These are phyloP conservation scores for Aspergillus indologenus DNA, from an alignment of 495 filamentous ascomycete species.

Conservation along the genomic window DNA sequence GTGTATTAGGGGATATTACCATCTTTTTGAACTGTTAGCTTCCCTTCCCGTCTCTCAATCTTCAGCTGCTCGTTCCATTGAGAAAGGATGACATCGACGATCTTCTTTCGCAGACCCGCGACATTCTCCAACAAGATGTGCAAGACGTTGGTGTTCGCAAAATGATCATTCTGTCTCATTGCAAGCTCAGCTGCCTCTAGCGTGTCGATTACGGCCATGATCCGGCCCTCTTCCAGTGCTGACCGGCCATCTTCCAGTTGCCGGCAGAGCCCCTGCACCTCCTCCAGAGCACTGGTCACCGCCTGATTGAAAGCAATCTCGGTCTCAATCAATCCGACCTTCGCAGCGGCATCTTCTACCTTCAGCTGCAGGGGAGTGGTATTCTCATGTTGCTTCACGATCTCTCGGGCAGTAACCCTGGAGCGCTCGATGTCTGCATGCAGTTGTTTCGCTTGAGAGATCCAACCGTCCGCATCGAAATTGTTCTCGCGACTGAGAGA, in stretches of 20 bases:
- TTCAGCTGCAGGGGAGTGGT: slow-evolving; percentile 56
- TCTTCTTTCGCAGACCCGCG: slow-evolving; percentile 30
- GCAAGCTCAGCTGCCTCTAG: slow-evolving; percentile 53
- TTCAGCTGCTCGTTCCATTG: slow-evolving; percentile 53
- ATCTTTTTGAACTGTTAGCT: slow-evolving; percentile 45
- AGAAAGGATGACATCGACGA: slow-evolving; percentile 29
- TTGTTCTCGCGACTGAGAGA: slow-evolving; percentile 67
- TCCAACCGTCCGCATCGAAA: slow-evolving; percentile 80
- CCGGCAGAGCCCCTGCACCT: slow-evolving; percentile 48
- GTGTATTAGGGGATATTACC: slow-evolving; percentile 14
- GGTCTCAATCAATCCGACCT: slow-evolving; percentile 65
- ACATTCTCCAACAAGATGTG: slow-evolving; percentile 33
- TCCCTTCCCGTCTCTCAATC: slow-evolving; percentile 47
- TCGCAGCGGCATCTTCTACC: slow-evolving; percentile 63
- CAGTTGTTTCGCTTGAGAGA: slow-evolving; percentile 75
- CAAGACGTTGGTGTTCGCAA: slow-evolving; percentile 40
- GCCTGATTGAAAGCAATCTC: slow-evolving; percentile 76
- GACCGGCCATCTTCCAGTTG: slow-evolving; percentile 45
- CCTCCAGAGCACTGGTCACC: slow-evolving; percentile 58
- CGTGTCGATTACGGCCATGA: slow-evolving; percentile 56
- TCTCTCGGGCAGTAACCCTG: slow-evolving; percentile 66
- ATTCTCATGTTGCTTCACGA: slow-evolving; percentile 67
- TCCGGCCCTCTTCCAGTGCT: slow-evolving; percentile 43
- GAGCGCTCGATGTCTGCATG: slow-evolving; percentile 76
- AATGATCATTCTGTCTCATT: slow-evolving; percentile 29